Conservation (phyloP, 1,284 basidiomycete genomes). For the Trichosporon sp. region DNA sequence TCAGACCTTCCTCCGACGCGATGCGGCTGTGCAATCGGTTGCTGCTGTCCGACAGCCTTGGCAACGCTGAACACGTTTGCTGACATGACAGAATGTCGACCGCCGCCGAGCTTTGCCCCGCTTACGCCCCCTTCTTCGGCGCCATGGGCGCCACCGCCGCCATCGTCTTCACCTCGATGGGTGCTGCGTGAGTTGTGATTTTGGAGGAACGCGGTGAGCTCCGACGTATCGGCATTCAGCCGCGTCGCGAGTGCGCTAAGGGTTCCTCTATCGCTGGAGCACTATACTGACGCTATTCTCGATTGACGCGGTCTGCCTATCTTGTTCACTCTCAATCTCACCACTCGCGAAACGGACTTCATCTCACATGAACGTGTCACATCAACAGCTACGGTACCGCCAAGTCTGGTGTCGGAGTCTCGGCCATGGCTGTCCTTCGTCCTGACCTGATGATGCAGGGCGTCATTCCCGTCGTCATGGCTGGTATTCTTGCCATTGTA, state of each 20-base stretch:
- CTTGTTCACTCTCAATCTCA: neutral
- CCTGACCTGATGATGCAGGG: constrained; percentile 94
- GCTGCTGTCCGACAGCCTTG: neutral
- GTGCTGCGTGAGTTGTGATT: constrained; percentile 45
- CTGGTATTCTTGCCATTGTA: constrained; percentile 93
- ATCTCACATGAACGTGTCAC: neutral
- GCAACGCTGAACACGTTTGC: neutral
- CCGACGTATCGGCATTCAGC: neutral
- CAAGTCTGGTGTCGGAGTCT: constrained; percentile 98
- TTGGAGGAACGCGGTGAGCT: neutral
- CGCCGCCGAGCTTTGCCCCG: constrained; percentile 71
- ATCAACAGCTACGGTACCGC: constrained; percentile 70
- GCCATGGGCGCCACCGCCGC: constrained; percentile 95
- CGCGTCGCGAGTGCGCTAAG: neutral
- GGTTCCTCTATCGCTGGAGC: neutral
- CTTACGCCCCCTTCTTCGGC: constrained; percentile 95
- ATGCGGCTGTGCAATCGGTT: neutral
- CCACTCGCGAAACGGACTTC: neutral
- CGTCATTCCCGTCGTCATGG: constrained; percentile 97
- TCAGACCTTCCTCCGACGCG: neutral
- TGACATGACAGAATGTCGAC: constrained; percentile 60
- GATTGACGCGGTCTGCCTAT: neutral
- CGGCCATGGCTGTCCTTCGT: constrained; percentile 94
- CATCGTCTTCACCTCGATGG: constrained; percentile 87
- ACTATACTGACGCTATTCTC: constrained; percentile 1